A percentile compares a stretch with the other conserved stretches of the same genome.
Conservation (phyloP, 2,329 filamentous ascomycete species). For the Knufia fluminis region DNA sequence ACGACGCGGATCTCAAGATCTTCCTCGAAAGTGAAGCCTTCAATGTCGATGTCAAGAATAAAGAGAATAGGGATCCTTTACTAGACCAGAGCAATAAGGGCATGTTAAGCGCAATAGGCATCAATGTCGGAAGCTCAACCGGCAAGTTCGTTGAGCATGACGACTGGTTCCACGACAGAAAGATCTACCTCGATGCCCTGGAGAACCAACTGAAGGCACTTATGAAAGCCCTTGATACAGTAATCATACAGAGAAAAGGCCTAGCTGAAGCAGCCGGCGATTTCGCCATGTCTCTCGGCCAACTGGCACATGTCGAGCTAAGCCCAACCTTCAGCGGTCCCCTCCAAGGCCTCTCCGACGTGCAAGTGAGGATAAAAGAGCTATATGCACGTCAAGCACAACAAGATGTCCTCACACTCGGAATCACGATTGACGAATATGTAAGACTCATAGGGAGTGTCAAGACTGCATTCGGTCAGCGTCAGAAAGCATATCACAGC, state of each 20-base stretch:
- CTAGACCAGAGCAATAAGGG: conserved; percentile 78
- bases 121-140: conserved; percentile 61
- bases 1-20: conserved; percentile 87
- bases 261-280: conserved; percentile 89
- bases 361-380: conserved; percentile 88
- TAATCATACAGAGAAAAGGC: conserved; percentile 83
- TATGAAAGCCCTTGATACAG: conserved; percentile 86
- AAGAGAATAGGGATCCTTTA: conserved; percentile 80
- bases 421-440: conserved; percentile 97
- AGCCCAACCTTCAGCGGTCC: conserved; percentile 81
- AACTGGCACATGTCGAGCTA: conserved; percentile 83
- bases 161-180: conserved; percentile 98
- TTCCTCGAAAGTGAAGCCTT: conserved; percentile 96
- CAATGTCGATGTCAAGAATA: conserved; percentile 95
- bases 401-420: conserved; percentile 90
- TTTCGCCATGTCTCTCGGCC: conserved; percentile 86
- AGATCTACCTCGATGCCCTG: conserved; percentile 85
- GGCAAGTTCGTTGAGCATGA: conserved; percentile 96
- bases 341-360: conserved; percentile 80
- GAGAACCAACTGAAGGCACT: conserved; percentile 85
- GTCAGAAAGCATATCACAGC: conserved; percentile 89
- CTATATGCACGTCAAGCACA: conserved; percentile 95
- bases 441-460: conserved; percentile 91
- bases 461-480: conserved; percentile 83
- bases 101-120: conserved; percentile 74